Base-by-base conservation (phyloP, 2,329 filamentous ascomycete species). In the Coniochaeta sp. region DNA sequence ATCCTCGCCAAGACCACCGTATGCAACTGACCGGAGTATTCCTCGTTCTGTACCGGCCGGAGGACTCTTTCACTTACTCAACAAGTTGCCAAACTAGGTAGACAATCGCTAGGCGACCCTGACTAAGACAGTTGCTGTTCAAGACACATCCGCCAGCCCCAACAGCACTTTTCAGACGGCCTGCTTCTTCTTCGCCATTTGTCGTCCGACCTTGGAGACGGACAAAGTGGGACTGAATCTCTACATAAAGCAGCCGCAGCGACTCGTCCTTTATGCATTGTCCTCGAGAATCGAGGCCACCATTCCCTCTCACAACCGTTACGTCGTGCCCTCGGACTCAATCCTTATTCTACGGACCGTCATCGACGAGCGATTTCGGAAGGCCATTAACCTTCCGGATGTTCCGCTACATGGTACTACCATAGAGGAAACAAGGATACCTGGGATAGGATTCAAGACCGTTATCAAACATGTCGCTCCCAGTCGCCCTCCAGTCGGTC, bases 401-500 rank as follows among this genome's bases (percentile, higher is more conserved):
- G 47, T 28, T 24, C 19, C 22, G 26, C 26, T 31, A 52, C 47
- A 52, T 52, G 47, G 24, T 52, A 24, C 26, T 52, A 24, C 24
- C 19, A 52, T 17, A 52, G 26, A 52, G 47, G 47, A 52, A 52
- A 22, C 16, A 52, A 28, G 47, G 47, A 52, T 52, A 52, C 6
- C 31, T 8, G 22, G 24, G 24, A 31, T 14, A 17, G 26, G 47
- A 31, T 52, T 8, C 3, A 31, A 5, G 9, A 52, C 47, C 4
- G 24, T 31, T 28, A 34, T 36, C n/a, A 40, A 63, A 14, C 60
- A 83, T 82, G 80, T 80, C 80, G 62, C 76, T 87, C 64, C 76
- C 77, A 61, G 79, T 84, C 62, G 85, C 84, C 68, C 77, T 91
- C 34, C 90, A 91, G 73, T 92, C 89, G 59, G 88, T 88, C 65